phyloP scores from a whole-genome alignment of 768 basidiomycete species.

The Candolleomyces aberdarensis region DNA sequence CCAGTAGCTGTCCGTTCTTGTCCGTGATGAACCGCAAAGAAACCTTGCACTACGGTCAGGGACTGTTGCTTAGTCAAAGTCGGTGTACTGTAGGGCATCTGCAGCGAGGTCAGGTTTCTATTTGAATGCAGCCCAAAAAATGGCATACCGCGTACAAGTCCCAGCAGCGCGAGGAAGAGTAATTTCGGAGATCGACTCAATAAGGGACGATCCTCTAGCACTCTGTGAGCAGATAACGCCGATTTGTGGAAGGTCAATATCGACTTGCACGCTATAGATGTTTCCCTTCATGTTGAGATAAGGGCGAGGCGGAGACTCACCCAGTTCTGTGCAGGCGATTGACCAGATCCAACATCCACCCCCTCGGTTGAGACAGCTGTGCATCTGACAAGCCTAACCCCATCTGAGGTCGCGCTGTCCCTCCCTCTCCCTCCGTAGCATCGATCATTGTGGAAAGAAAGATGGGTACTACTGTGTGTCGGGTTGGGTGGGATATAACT shows the following conservation, averaged over 20 bases:
- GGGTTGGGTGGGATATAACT: too few relatives aligned
- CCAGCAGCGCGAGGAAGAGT: constrained; percentile 67
- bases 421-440: too few relatives aligned
- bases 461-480: too few relatives aligned
- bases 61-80: constrained; percentile 33
- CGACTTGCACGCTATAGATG: constrained; percentile 54
- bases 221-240: constrained; percentile 72
- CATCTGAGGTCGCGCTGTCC: too few relatives aligned
- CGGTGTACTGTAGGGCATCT: constrained; percentile 61
- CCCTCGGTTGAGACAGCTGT: constrained; percentile 34
- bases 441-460: too few relatives aligned
- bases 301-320: constrained; percentile 28
- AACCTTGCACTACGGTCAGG: constrained; percentile 53
- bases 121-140: not conserved
- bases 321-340: constrained; percentile 62
- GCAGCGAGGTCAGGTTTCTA: not conserved
- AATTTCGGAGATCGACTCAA: constrained; percentile 74
- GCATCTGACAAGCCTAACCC: constrained; percentile 51
- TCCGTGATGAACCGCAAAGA: constrained; percentile 46
- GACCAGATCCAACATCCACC: constrained; percentile 54
- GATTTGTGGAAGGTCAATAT: constrained; percentile 72
- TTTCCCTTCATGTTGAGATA: not conserved
- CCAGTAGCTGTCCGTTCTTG: constrained; percentile 31
- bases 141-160: constrained; percentile 76
- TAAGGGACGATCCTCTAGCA: constrained; percentile 74